Conservation (phyloP, 2,329 filamentous ascomycete genomes). For the Dothistroma septosporum region DNA sequence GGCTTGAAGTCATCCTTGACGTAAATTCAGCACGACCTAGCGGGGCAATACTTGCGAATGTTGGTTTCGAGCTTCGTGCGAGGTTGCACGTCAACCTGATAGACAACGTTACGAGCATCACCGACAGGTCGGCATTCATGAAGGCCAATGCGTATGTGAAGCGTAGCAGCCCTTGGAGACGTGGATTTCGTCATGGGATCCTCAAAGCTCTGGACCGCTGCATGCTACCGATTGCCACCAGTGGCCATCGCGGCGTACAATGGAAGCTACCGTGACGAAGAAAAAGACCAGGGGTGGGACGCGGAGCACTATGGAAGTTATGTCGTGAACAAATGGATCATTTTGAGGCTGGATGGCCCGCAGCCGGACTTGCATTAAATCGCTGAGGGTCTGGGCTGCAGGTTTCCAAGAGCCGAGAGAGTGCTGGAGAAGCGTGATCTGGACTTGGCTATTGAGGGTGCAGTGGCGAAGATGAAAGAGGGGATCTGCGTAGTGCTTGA, state of each 20-base stretch:
- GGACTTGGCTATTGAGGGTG: conserved; percentile 11
- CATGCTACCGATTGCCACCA: conserved; percentile 14
- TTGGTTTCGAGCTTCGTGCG: background rate
- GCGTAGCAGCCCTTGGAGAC: conserved; percentile 16
- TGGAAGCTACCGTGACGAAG: conserved; percentile 20
- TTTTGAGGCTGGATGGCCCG: conserved; percentile 18
- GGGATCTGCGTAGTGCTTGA: conserved; percentile 16
- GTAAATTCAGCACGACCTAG: conserved; percentile 25
- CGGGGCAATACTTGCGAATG: background rate
- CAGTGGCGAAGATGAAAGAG: conserved; percentile 6
- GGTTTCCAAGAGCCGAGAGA: conserved; percentile 8
- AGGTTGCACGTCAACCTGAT: background rate
- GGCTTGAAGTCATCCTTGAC: too few species aligned
- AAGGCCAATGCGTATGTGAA: too few species aligned
- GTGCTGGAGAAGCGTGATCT: conserved; percentile 7
- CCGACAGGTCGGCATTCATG: background rate
- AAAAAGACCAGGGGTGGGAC: conserved; percentile 21
- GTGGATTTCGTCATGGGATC: conserved; percentile 21
- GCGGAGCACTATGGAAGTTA: conserved; percentile 12
- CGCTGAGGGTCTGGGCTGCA: conserved; percentile 16
- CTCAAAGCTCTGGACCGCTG: conserved; percentile 19
- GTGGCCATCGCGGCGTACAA: conserved; percentile 19
- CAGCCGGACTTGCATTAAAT: conserved; percentile 17
- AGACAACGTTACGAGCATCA: background rate
- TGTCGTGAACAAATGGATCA: conserved; percentile 19